phyloP scores from a whole-genome alignment of 495 filamentous ascomycete species.

The Penicillium soppii region DNA sequence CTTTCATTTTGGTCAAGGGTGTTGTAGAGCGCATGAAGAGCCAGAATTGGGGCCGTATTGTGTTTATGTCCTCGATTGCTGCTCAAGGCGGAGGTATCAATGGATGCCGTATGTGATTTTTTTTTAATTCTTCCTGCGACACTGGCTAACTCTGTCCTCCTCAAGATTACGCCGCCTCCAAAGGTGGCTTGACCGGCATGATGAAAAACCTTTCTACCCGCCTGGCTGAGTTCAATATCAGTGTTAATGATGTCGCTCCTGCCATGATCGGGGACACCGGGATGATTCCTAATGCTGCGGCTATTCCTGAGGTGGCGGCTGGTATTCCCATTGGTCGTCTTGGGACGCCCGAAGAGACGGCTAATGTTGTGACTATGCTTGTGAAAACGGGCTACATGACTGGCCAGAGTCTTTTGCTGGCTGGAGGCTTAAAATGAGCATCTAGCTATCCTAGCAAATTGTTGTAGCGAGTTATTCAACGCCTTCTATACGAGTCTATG shows the following conservation, averaged over 20 bases:
- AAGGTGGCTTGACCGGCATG: slow-evolving; percentile 64
- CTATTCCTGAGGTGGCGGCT: slow-evolving; percentile 52
- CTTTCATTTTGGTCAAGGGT: slow-evolving; percentile 65
- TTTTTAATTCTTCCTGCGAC: not conserved
- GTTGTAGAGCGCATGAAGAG: slow-evolving; percentile 63
- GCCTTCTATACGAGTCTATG: too few species aligned
- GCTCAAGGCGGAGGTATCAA: slow-evolving; percentile 66
- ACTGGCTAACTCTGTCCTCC: not conserved
- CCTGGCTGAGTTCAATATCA: slow-evolving; percentile 63
- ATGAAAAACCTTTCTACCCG: slow-evolving; percentile 65
- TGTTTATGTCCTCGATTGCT: slow-evolving; percentile 69
- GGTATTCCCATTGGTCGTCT: slow-evolving; percentile 62
- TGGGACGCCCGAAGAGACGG: slow-evolving; percentile 65
- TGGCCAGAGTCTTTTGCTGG: slow-evolving; percentile 57
- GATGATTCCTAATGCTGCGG: slow-evolving; percentile 60
- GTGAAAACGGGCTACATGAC: slow-evolving; percentile 71
- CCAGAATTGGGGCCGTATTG: slow-evolving; percentile 63
- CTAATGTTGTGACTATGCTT: slow-evolving; percentile 66
- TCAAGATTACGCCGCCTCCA: slow-evolving; percentile 63
- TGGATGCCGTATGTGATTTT: slow-evolving; percentile 51
- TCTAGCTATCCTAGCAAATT: not conserved
- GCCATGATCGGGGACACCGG: slow-evolving; percentile 71
- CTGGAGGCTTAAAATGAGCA: slow-evolving; percentile 52
- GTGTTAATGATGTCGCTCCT: slow-evolving; percentile 73
- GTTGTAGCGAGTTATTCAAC: too few species aligned